Conservation (phyloP, 495 filamentous ascomycete genomes). For the Viridothelium virens region DNA sequence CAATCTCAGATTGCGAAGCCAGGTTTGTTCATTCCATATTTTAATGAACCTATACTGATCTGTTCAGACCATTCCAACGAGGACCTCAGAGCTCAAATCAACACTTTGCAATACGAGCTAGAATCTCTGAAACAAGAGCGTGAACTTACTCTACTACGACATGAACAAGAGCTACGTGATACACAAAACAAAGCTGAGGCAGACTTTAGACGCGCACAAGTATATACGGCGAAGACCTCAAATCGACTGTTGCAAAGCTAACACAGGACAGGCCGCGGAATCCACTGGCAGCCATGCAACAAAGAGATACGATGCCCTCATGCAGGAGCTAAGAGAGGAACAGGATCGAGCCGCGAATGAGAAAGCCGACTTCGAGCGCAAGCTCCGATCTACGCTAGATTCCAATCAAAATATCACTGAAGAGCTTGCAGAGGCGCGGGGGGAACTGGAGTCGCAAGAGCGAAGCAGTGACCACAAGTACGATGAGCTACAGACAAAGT, state of each 20-base stretch:
- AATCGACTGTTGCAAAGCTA: neutral
- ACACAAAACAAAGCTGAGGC: constrained; percentile 66
- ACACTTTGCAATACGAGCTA: constrained; percentile 61
- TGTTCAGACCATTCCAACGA: constrained; percentile 47
- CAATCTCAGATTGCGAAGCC: constrained; percentile 32
- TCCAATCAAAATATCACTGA: constrained; percentile 65
- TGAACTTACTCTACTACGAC: constrained; percentile 63
- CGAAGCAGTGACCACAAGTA: constrained; percentile 61
- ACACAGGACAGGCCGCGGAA: constrained; percentile 48
- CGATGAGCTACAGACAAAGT: constrained; percentile 62
- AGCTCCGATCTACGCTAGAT: constrained; percentile 61
- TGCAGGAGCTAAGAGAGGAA: constrained; percentile 61
- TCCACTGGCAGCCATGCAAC: constrained; percentile 57
- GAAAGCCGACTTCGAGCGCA: constrained; percentile 62
- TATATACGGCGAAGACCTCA: constrained; percentile 25
- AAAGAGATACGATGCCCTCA: constrained; percentile 63
- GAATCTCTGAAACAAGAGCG: constrained; percentile 76
- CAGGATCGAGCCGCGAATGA: constrained; percentile 60
- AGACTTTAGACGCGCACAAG: constrained; percentile 75
- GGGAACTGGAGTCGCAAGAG: constrained; percentile 61
- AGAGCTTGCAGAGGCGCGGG: constrained; percentile 66
- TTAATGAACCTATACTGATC: neutral
- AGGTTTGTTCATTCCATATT: neutral
- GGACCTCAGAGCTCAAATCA: constrained; percentile 58
- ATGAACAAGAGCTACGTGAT: constrained; percentile 76